Base-by-base conservation (phyloP, 2,329 filamentous ascomycete species). In the Clonostachys byssicola region DNA sequence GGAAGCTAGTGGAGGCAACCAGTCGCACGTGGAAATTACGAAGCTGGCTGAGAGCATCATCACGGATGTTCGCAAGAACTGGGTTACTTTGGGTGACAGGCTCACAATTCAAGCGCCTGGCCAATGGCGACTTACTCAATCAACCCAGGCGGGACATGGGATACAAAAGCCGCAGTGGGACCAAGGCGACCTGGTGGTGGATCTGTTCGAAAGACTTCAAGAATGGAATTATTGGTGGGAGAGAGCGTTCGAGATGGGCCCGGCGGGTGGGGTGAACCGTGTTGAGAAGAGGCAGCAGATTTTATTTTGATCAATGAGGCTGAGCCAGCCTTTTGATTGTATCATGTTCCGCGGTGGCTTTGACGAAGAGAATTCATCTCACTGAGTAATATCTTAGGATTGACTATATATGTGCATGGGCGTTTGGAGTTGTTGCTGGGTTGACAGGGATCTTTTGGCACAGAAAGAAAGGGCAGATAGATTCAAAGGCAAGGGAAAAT, bases 1-100 rank as follows among this genome's bases (percentile, higher is more conserved):
- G 23, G 23, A 30, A 30, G 23, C 23, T 30, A 9, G 8, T 30
- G 23, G 23, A 30, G 8, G 9, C 9, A 30, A 10, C 9, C 23
- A 30, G 23, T 30, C 23, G 23, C 23, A 30, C 2, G 8, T 30
- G 23, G 23, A 9, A 30, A 30, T 30, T 18, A 35, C 12, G 46
- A 54, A 16, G 40, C 78, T 79, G 47, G 59, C 62, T 7, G 62
- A 64, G 14, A 66, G 67, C 43, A 73, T 80, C 36, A 47, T 66
- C 6, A 61, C 65, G 9, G 75, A 80, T 40, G 66, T 78, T 12
- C 58, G 60, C 5, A 66, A 63, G 41, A 73, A 69, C 40, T 80
- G 77, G 77, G 49, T 64, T 8, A 55, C 61, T 2, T 57, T 58
- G 4, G 57, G 54, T 5, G 54, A 57, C 3, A 59, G 49, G 4